A percentile compares a stretch with the other conserved stretches of the same genome.
Conservation (phyloP, 2,329 filamentous ascomycete species). For the Biscogniauxia mediterranea region DNA sequence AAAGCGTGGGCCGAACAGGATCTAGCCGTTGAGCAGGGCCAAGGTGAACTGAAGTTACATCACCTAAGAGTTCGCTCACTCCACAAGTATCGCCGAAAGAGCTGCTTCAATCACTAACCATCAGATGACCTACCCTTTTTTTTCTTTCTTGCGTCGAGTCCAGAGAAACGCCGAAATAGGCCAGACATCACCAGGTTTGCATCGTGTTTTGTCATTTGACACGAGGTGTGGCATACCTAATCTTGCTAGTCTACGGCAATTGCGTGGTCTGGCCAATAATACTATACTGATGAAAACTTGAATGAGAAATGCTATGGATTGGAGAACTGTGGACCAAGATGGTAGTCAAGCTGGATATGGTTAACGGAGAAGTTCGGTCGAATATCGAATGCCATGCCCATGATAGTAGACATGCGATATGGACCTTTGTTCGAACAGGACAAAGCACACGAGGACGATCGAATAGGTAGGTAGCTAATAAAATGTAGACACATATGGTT, state of each 20-base stretch:
- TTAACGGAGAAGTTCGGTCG: not conserved
- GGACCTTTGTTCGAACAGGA: no score
- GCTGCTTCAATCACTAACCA: not conserved
- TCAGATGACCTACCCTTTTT: not conserved
- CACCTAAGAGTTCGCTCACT: not conserved
- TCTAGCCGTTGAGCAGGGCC: not conserved
- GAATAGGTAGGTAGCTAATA: not conserved
- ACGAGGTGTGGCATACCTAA: not conserved
- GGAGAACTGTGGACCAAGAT: not conserved
- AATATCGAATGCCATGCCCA: not conserved
- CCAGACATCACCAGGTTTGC: not conserved
- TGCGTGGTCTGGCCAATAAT: not conserved
- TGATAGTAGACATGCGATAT: no score
- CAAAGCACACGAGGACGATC: not conserved
- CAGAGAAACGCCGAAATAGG: not conserved
- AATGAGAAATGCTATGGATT: not conserved
- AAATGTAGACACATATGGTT: conserved; percentile 81
- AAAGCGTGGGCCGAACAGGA: not conserved
- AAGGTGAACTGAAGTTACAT: not conserved
- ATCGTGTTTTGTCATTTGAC: not conserved
- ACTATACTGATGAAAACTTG: not conserved
- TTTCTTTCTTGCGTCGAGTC: not conserved
- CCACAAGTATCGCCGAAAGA: not conserved
- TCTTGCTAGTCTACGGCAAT: not conserved
- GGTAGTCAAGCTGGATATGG: not conserved